Evolutionary conservation across 129 eudicot species (phyloP), one percentile per base, ranked within the genome.

Genomic region (Pulicaria dysenterica): DNA sequence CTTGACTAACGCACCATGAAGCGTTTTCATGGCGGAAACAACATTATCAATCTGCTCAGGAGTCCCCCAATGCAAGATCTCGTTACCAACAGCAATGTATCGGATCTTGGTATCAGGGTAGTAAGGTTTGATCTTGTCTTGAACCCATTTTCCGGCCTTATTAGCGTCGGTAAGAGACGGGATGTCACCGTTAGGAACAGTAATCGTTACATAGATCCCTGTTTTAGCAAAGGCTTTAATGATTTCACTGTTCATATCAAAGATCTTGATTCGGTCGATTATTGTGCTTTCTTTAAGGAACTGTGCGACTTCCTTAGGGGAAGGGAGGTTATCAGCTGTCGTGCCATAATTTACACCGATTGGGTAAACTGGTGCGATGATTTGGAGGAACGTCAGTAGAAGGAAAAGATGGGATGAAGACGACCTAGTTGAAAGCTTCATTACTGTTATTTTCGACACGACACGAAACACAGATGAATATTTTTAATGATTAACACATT

Each of bases 271-370:
- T 0, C 69, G 69, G 74, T 73, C 73, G 16, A 89, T 81, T 79
- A 77, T 81, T 10, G 91, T 88, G 64, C 74, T 75, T 46, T 83
- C 69, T 48, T 63, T 64, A 70, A 87, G 76, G 59, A 81, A 84
- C 13, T 73, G 3, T 3, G 88, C 88, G 9, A 87, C 88, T 67
- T 82, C 81, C n/a, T 64, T 49, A 3, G 89, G 87, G 0, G 87
- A 76, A 8, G 93, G 87, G 57, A 87, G 93, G 82, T 84, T 79
- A 72, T 87, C 85, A 11, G 81, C 89, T 1, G 82, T 73, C 42
- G 85, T 75, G 59, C 93, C 89, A 72, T 84, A 84, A 80, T 87
- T 87, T 56, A 84, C 87, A 8, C 89, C 93, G 17, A 87, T 75
- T 36, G 84, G 16, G 78, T 56, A 65, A 13, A 61, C 53, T 9